These are phyloP conservation scores for Fibroporia radiculosa DNA, from an alignment of 768 basidiomycete genomes.

Conservation along the genomic window DNA sequence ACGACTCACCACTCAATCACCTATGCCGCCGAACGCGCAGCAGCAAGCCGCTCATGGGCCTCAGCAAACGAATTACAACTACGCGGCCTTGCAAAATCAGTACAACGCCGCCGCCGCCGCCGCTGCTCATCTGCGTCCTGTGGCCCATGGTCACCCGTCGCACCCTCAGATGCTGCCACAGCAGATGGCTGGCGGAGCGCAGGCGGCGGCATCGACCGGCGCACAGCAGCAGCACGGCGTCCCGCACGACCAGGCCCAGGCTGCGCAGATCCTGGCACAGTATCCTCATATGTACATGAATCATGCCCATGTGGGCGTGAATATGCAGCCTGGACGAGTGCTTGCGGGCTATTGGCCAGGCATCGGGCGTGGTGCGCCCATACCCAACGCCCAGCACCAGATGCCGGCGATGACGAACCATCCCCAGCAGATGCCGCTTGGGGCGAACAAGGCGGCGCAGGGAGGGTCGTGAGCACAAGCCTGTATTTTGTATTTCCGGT, in stretches of 20 bases:
- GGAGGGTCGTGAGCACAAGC: conserved; percentile 15
- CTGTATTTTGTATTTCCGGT: conserved; percentile 11
- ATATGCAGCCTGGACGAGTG: conserved; percentile 9
- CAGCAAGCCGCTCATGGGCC: conserved; percentile 10
- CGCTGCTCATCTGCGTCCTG: conserved; percentile 7
- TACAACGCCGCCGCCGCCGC: conserved; percentile 4
- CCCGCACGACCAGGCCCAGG: conserved; percentile 7
- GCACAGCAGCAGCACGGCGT: conserved; percentile 8
- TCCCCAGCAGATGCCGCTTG: conserved; percentile 19
- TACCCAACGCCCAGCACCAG: conserved; percentile 13
- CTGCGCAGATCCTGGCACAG: conserved; percentile 15
- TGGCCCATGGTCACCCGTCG: conserved; percentile 4
- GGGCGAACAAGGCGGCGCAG: conserved; percentile 15
- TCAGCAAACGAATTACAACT: conserved; percentile 6
- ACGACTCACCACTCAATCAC: conserved; percentile 13
- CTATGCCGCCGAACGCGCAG: conserved; percentile 12
- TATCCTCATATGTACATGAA: conserved; percentile 16
- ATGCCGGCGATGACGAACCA: conserved; percentile 12
- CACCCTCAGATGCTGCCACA: conserved; percentile 13
- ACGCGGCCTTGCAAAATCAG: conserved; percentile 2
- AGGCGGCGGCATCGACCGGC: conserved; percentile 6
- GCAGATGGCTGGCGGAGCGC: conserved; percentile 8
- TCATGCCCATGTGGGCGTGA: conserved; percentile 16
- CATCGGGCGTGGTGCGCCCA: conserved; percentile 16
- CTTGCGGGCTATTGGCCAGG: conserved; percentile 10